phyloP scores from a whole-genome alignment of 441 rosid genomes.

The Breynia disticha region DNA sequence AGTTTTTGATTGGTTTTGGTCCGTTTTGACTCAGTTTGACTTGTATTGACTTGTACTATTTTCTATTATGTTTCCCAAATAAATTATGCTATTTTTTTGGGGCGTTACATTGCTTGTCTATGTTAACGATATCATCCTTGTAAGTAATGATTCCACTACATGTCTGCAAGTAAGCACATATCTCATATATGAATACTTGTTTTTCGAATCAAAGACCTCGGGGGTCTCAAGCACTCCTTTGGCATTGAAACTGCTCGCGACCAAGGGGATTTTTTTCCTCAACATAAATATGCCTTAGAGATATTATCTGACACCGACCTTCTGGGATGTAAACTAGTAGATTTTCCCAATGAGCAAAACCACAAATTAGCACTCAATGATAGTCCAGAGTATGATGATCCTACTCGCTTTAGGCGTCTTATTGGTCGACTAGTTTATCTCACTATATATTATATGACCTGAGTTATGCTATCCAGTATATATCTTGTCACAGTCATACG shows the following conservation, averaged over 20 bases:
- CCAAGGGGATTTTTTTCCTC: background rate
- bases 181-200: background rate
- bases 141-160: background rate
- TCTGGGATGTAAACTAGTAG: background rate
- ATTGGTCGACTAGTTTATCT: no score
- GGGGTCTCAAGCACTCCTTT: background rate
- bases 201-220: background rate
- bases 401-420: background rate
- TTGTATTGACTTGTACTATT: no score
- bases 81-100: no score
- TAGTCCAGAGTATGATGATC: background rate
- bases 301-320: background rate
- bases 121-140: background rate
- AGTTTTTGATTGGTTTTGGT: no score
- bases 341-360: background rate
- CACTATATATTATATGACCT: background rate
- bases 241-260: background rate
- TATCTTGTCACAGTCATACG: background rate
- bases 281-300: background rate
- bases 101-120: no score
- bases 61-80: no score
- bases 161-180: background rate
- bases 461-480: background rate
- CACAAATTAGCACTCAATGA: no score
- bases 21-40: no score